A percentile compares a stretch with the other conserved stretches of the same genome.
Conservation (phyloP, 768 basidiomycete genomes). For the Hericium rajendrae region DNA sequence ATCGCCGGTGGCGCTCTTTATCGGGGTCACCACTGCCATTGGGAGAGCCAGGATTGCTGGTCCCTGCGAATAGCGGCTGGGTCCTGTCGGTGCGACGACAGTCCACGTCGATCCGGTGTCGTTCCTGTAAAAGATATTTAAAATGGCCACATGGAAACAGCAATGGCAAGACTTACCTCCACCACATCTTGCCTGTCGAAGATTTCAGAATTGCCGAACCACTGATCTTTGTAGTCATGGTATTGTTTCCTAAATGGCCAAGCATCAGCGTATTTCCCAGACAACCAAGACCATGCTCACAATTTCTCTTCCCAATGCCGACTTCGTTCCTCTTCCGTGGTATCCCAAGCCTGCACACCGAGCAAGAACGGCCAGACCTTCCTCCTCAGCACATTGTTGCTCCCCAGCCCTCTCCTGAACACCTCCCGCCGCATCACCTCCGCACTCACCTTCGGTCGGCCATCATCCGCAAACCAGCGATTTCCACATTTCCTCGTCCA, state of each 20-base stretch:
- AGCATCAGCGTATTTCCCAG: not conserved
- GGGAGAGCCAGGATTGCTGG: slow-evolving; percentile 25
- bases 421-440: slow-evolving; percentile 71
- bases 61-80: slow-evolving; percentile 74
- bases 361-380: slow-evolving; percentile 88
- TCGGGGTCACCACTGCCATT: slow-evolving; percentile 40
- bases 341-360: slow-evolving; percentile 77
- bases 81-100: slow-evolving; percentile 92
- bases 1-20: slow-evolving; percentile 43
- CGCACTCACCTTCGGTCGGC: slow-evolving; percentile 50
- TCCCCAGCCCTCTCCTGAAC: slow-evolving; percentile 63
- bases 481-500: slow-evolving; percentile 65
- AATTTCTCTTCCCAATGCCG: slow-evolving; percentile 53
- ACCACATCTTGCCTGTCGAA: slow-evolving; percentile 71
- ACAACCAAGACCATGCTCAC: slow-evolving; percentile 25
- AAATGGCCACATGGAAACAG: not conserved
- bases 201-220: slow-evolving; percentile 77
- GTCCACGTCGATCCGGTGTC: slow-evolving; percentile 94
- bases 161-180: slow-evolving; percentile 48
- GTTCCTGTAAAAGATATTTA: slow-evolving; percentile 40
- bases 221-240: slow-evolving; percentile 60
- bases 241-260: slow-evolving; percentile 48
- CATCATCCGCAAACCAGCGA: slow-evolving; percentile 73
- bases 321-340: slow-evolving; percentile 50
- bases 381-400: slow-evolving; percentile 47